Base-by-base conservation (phyloP, 768 basidiomycete species). In the Kwoniella dejecticola region DNA sequence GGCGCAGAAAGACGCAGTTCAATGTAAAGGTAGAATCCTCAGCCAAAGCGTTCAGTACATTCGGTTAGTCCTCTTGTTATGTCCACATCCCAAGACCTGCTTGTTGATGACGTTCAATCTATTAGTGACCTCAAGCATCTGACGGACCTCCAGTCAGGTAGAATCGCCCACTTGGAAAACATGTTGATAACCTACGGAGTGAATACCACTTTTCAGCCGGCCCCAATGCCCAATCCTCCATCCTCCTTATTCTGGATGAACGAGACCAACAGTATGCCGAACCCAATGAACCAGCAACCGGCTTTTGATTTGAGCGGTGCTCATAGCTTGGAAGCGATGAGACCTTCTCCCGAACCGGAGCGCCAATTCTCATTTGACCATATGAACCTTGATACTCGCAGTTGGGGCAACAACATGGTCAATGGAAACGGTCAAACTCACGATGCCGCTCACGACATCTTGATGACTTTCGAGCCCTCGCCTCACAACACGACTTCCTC, bases 11-110 rank as follows among this genome's bases (percentile, higher is more conserved):
- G 72, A 74, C 44, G 41, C 63, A 12, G 65, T 48, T n/a, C 67
- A 70, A 15, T 74, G 72, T 40, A 74, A 74, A 45, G 72, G 72
- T 15, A 48, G 67, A 21, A 71, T 74, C 40, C 45, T 74, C 58
- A 56, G 57, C 5, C 64, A 70, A 41, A 71, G 69, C 44, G 72
- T 74, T 3, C 64, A 67, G 40, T 74, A 74, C 40, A 74, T 74
- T 50, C 60, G 65, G 72, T 74, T 21, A 47, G 72, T 63, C 27
- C 7, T 17, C 11, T n/a, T 19, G 17, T 41, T 36, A n/a, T 30
- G 21, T n/a, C 59, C 62, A 41, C 63, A 44, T 23, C n/a, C n/a
- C n/a, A n/a, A n/a, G n/a, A n/a, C 38, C 13, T 38, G 17, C 17
- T 24, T 31, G n/a, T 36, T n/a, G 15, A 7, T 36, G 33, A 36